Percentiles rank a stretch among this genome's conserved stretches.
phyloP scores from a whole-genome alignment of 352 stramenopile species.

The Globisporangium cederbergense region DNA sequence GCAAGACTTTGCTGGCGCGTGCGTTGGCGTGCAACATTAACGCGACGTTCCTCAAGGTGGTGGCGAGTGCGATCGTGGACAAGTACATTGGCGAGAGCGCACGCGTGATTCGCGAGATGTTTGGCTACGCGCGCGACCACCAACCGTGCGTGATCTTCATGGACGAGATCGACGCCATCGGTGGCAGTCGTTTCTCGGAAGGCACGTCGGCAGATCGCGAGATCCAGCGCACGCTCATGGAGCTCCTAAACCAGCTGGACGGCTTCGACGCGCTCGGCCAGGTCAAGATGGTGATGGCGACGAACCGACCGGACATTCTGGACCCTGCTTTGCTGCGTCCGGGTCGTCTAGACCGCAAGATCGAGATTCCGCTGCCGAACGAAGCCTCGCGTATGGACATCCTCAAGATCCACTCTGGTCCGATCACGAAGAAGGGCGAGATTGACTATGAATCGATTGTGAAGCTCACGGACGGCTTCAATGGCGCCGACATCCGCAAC shows the following conservation, averaged over 20 bases:
- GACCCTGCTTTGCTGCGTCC: constrained; percentile 98
- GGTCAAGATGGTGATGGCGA: constrained; percentile 99
- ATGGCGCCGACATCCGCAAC: constrained; percentile 99
- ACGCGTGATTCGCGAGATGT: constrained; percentile 99
- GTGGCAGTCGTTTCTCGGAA: constrained; percentile 96
- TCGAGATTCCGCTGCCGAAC: constrained; percentile 99
- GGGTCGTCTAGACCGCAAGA: constrained; percentile 98
- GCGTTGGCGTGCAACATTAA: constrained; percentile 99
- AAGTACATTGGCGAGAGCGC: constrained; percentile 99
- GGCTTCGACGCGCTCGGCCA: constrained; percentile 98
- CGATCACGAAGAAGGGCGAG: constrained; percentile 98
- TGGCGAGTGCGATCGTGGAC: constrained; percentile 99
- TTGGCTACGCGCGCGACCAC: constrained; percentile 95
- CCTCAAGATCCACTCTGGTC: constrained; percentile 98
- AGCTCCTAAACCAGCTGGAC: constrained; percentile 99
- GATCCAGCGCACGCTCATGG: constrained; percentile 99
- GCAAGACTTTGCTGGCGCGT: constrained; percentile 98
- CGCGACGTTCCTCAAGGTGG: constrained; percentile 99
- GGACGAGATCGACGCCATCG: constrained; percentile 99
- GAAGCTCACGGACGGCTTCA: constrained; percentile 99
- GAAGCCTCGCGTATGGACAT: constrained; percentile 98
- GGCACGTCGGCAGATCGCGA: constrained; percentile 96
- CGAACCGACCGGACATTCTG: constrained; percentile 99
- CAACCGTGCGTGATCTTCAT: constrained; percentile 99
- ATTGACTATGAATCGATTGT: constrained; percentile 99